Evolutionary conservation across 129 eudicot genomes (phyloP), one percentile per base, ranked within the genome.

Genomic region (Flaveria robusta): DNA sequence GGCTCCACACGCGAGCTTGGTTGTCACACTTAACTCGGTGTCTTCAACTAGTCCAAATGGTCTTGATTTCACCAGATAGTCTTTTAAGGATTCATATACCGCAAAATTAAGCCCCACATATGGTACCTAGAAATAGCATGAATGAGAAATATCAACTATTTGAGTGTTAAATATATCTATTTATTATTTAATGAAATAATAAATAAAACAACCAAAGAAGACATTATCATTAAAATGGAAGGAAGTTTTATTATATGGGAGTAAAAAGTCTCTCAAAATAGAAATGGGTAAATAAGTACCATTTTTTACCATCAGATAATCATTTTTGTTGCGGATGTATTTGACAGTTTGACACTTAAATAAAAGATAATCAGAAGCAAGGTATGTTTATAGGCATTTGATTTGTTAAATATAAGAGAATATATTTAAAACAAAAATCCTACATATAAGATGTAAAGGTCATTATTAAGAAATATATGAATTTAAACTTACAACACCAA

Each of bases 31-130:
- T 74, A 94, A 65, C 42, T 91, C 98, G 19, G 85, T 66, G 65
- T 87, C 90, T 58, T 94, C 85, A 5, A 52, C 83, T 19, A 94
- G 84, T 46, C 92, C 93, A 72, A 94, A 87, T 1, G 97, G 74
- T 60, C 81, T 85, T 7, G 93, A 59, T 86, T 94, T 91, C 4
- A 94, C 78, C 75, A 94, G 66, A 91, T 89, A 89, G 58, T 94
- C 98, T 83, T 94, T 94, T 31, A 94, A 67, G 18, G 98, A 94
- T 84, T 94, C 98, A 46, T 94, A 94, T 26, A 89, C 97, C 26
- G 96, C 97, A 81, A 94, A 94, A 86, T 94, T 94, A 68, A 94
- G 97, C 54, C 98, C 98, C 76, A 94, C 98, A 26, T 94, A 94
- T 22, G 98, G 98, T 74, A 94, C 81, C 98, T 94, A 87, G 62